Base-by-base conservation (phyloP, 2,329 filamentous ascomycete genomes). In the Xylariaceae sp. region DNA sequence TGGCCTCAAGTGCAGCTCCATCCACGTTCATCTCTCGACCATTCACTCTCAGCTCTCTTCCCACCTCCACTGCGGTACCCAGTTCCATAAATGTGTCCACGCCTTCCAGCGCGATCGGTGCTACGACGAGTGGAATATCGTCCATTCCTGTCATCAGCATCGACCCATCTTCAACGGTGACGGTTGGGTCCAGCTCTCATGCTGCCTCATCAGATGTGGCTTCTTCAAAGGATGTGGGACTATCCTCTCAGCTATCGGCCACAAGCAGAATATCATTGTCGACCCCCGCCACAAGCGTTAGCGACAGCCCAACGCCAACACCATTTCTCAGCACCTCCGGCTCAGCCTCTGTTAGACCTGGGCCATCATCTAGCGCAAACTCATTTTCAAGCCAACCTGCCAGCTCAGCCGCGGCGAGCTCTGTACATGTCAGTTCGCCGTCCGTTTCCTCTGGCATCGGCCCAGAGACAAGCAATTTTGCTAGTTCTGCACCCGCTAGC, bases 91-190 rank as follows among this genome's bases (percentile, higher is more conserved):
- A 27, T 27, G 22, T 27, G 22, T 27, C 22, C 22, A 27, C 22
- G 22, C 22, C 22, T 27, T 27, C 22, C 22, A 27, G 22, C 22
- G 4, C 7, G 4, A 27, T 27, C 7, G 22, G 22, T 27, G 7
- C 19, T 12, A 41, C 39, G 39, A 12, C 33, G 33, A 15, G 15
- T 12, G 33, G 33, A 27, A 27, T 27, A 4, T 27, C 22, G 22
- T 27, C 22, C 22, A 7, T 27, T 31, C 60, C 60, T 3, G 39
- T 56, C 1, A 30, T 63, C 33, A 56, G 48, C 43, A 54, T 63
- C 27, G 58, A 58, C 33, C 59, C 60, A 10, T 61, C 58, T 11
- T 60, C 60, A 27, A 57, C 54, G 14, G 22, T 55, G 3, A 55
- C 52, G n/a, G n/a, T n/a, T n/a, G n/a, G n/a, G n/a, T n/a, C n/a